Evolutionary conservation across 148 eudicot species (phyloP), one percentile per base, ranked within the genome.

Genomic region (Fagopyrum homotropicum): DNA sequence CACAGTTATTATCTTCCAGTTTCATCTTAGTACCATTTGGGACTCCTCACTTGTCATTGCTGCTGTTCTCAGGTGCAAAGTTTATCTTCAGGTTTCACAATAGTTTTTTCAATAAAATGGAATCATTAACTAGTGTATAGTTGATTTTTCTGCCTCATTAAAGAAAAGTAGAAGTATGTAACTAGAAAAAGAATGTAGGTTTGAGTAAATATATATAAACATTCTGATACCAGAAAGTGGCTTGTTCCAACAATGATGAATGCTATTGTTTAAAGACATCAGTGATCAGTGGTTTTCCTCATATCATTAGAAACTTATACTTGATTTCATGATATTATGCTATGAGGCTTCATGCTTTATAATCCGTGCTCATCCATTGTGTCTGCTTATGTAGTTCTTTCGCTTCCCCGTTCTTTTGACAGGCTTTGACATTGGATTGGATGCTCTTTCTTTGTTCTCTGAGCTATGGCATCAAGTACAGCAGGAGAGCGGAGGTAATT

Each of bases 401-500:
- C n/a, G 6, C 26, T 75, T 57, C n/a, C 30, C 82, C 76, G 71
- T 64, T 72, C 56, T 11, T 72, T 12, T 77, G 81, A 7, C 61
- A 73, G 87, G 83, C 59, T 16, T 15, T 76, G 75, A 63, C 69
- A 73, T 47, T 79, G 79, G 78, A 60, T 89, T 91, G 88, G 86
- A 89, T 90, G 89, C 77, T 80, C 90, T 81, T 89, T 81, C 80
- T 63, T 75, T 73, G 77, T 74, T 74, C 72, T 45, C 79, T 78
- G 66, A 78, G 85, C 68, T 78, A 95, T 95, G 98, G 75, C 88
- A 76, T 95, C 97, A 59, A 92, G 84, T 84, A 84, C 84, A 81
- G 72, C 83, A 49, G 97, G 97, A 73, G 98, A 95, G 69, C 85
- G 90, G 79, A 95, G 91, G 98, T 94, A 85, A 22, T 45, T 10